phyloP scores from a whole-genome alignment of 116 monocot species.

The Thalassia testudinum region DNA sequence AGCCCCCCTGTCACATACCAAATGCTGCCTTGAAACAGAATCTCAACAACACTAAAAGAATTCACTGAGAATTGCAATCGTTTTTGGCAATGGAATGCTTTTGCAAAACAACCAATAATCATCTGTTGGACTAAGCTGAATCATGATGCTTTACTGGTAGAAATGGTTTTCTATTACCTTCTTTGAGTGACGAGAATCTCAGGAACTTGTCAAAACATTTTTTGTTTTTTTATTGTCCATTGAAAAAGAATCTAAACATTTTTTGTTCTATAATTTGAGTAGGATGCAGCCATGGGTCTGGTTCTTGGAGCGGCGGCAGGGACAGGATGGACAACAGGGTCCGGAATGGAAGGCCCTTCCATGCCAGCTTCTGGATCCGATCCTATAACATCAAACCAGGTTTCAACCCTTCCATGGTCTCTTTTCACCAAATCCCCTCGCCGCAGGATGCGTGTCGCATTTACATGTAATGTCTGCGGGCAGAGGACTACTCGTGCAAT shows the following conservation, averaged over 20 bases:
- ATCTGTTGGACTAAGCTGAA: too few species aligned
- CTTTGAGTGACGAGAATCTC: too few species aligned
- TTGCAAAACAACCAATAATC: too few species aligned
- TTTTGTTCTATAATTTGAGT: background rate
- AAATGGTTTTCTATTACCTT: too few species aligned
- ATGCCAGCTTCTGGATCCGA: conserved; percentile 23
- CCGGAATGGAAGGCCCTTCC: conserved; percentile 94
- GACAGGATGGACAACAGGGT: conserved; percentile 87
- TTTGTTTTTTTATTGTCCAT: too few species aligned
- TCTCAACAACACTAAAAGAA: too few species aligned
- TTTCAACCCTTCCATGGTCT: conserved; percentile 90
- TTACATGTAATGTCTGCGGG: conserved; percentile 94
- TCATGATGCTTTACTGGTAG: too few species aligned
- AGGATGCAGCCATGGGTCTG: conserved; percentile 92
- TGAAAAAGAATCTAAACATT: background rate
- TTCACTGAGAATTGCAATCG: too few species aligned
- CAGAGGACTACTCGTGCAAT: conserved; percentile 95
- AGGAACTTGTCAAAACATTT: too few species aligned
- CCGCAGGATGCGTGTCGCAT: conserved; percentile 86
- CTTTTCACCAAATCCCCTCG: conserved; percentile 98
- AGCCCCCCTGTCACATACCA: too few species aligned
- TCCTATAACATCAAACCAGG: conserved; percentile 7
- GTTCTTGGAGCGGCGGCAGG: conserved; percentile 71
- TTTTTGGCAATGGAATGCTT: too few species aligned
- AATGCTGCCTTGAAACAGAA: too few species aligned